phyloP scores from a whole-genome alignment of 441 rosid species.

The Pelargonium cotyledonis region DNA sequence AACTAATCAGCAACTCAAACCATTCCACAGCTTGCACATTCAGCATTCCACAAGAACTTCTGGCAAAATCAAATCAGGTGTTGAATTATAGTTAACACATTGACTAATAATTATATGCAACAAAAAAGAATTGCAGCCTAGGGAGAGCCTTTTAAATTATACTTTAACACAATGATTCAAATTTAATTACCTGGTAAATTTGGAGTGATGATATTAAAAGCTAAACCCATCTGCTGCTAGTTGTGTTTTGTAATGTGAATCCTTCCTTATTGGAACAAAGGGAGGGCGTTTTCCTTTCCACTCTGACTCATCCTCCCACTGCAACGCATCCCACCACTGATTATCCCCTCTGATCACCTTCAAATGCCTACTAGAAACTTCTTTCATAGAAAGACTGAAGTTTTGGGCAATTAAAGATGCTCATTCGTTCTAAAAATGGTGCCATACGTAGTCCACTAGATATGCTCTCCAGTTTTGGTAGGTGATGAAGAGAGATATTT shows the following conservation, averaged over 20 bases:
- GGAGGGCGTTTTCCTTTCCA: background rate
- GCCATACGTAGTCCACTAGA: background rate
- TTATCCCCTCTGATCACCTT: background rate
- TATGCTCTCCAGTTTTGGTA: background rate
- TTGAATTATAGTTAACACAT: no score
- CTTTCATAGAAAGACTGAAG: background rate
- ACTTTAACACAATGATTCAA: no score
- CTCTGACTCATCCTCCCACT: no score
- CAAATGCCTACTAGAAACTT: background rate
- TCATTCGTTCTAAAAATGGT: background rate
- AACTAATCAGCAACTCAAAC: no score
- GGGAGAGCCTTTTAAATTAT: no score
- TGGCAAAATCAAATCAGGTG: no score
- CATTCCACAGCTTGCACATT: no score
- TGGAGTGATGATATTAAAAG: background rate
- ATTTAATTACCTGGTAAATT: no score
- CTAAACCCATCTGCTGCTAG: background rate
- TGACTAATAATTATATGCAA: no score
- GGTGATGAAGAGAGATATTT: background rate
- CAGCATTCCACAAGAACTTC: no score
- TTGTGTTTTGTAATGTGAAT: slow-evolving; percentile 1
- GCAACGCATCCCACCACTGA: background rate
- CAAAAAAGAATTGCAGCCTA: no score
- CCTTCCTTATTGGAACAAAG: background rate
- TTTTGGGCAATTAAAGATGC: background rate